A percentile compares a stretch with the other conserved stretches of the same genome.
Evolutionary conservation across 169 alveolate genomes (phyloP).

Genomic region (Babesia ovis): DNA sequence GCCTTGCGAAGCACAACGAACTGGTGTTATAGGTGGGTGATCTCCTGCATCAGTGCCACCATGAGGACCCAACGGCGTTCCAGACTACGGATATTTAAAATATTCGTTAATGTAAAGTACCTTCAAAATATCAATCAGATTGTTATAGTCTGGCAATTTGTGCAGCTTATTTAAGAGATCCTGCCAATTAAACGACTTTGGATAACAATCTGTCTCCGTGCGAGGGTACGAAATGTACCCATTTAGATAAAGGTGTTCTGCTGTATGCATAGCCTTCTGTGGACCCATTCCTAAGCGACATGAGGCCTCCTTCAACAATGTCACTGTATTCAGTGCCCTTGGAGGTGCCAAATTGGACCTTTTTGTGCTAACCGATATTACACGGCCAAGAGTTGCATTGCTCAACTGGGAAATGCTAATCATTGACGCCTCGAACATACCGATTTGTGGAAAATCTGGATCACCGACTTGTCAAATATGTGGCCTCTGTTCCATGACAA

Average conservation of each 20-base stretch:
- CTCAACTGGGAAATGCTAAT: neutral
- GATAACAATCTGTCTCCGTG: slow-evolving; percentile 91
- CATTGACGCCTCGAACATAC: neutral
- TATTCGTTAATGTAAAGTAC: neutral
- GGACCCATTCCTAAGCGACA: slow-evolving; percentile 86
- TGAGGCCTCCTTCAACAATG: slow-evolving; percentile 89
- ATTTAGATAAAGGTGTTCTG: slow-evolving; percentile 92
- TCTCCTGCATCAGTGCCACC: slow-evolving; percentile 94
- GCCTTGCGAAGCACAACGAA: slow-evolving; percentile 43
- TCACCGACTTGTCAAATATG: slow-evolving; percentile 27
- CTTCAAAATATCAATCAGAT: slow-evolving; percentile 4
- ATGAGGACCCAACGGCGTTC: slow-evolving; percentile 40
- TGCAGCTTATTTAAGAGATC: slow-evolving; percentile 31
- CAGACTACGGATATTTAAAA: slow-evolving; percentile 65
- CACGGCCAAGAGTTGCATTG: neutral
- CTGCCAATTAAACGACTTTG: slow-evolving; percentile 82
- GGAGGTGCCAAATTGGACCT: slow-evolving; percentile 71
- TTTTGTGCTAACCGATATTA: neutral
- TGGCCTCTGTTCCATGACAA: slow-evolving; percentile 29
- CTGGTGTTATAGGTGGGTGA: slow-evolving; percentile 96
- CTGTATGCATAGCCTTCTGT: slow-evolving; percentile 87
- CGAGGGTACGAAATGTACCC: slow-evolving; percentile 95
- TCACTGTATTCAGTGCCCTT: slow-evolving; percentile 91
- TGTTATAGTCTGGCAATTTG: slow-evolving; percentile 1
- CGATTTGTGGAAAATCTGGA: slow-evolving; percentile 6